Conservation (phyloP, 1,284 basidiomycete species). For the Leccinum insolens region DNA sequence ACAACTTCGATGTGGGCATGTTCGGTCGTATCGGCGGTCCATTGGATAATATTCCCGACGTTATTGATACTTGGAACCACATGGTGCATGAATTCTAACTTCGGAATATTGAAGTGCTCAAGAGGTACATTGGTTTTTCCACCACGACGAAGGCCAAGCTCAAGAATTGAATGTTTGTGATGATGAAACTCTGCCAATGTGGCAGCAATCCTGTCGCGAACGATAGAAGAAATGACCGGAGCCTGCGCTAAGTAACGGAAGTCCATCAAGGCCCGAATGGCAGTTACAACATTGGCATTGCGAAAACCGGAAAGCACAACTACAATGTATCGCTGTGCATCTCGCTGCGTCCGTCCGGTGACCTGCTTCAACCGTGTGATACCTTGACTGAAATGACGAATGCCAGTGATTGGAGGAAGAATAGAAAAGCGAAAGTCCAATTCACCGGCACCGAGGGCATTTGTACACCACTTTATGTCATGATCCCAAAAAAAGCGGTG, state of each 20-base stretch:
- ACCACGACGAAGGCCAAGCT: slow-evolving; percentile 6
- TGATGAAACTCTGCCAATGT: slow-evolving; percentile 13
- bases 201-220: background rate
- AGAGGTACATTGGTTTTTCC: background rate
- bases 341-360: too few relatives aligned
- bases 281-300: slow-evolving; percentile 23
- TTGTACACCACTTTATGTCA: background rate
- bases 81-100: slow-evolving; percentile 36
- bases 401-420: background rate
- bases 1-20: background rate
- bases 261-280: slow-evolving; percentile 26
- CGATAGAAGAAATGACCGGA: slow-evolving; percentile 10
- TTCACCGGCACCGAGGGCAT: background rate
- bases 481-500: slow-evolving; percentile 1
- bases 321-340: too few relatives aligned
- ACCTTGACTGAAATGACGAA: background rate
- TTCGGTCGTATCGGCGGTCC: background rate
- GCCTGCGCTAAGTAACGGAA: slow-evolving; percentile 21
- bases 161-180: slow-evolving; percentile 9
- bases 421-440: slow-evolving; percentile 10
- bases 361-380: background rate
- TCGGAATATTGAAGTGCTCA: slow-evolving; percentile 16
- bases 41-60: background rate
- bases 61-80: slow-evolving; percentile 30
- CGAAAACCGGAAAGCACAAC: slow-evolving; percentile 28